Base-by-base conservation (phyloP, 2,329 filamentous ascomycete genomes). In the Pseudogymnoascus sp. region DNA sequence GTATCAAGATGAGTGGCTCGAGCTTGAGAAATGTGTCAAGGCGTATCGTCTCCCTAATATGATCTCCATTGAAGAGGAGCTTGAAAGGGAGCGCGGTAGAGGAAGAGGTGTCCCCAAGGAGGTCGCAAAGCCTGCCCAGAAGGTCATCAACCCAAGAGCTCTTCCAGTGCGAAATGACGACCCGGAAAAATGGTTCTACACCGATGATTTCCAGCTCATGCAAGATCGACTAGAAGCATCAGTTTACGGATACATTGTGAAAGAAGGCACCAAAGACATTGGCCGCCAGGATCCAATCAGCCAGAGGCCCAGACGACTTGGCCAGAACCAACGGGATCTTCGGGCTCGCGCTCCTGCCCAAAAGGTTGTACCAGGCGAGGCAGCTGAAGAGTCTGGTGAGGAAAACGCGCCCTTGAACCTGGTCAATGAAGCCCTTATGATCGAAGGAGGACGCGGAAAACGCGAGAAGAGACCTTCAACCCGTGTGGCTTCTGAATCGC, bases 181-280 rank as follows among this genome's bases (percentile, higher is more conserved):
- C 23, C 59, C 59, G 1, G 38, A 38, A 25, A 60, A 60, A 11
- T 60, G 59, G 59, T 60, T 60, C 38, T 60, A 60, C 59, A 60
- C 59, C 7, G 59, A 62, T 12, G 49, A 63, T 7, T 63, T 37
- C 31, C 28, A 60, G 61, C 43, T 28, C 3, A 60, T 36, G 62
- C 81, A 88, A 70, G 84, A 87, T 73, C 77, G 77, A 63, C 77
- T 85, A 65, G 82, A 84, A 79, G 84, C 85, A 6, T 78, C 82
- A 65, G 78, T 80, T 1, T 88, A 87, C 68, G 80, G 82, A 14
- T 86, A 87, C 68, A 82, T 85, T 65, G 84, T 86, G 67, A 84
- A 87, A 67, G 77, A 81, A 8, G 81, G 84, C 61, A 79, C 80
- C 2, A 79, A 79, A 65, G 83, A 83, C 72, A 77, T 86, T 64